A percentile compares a stretch with the other conserved stretches of the same genome.
phyloP scores from a whole-genome alignment of 2,329 filamentous ascomycete species.

The Zymoseptoria passerinii region DNA sequence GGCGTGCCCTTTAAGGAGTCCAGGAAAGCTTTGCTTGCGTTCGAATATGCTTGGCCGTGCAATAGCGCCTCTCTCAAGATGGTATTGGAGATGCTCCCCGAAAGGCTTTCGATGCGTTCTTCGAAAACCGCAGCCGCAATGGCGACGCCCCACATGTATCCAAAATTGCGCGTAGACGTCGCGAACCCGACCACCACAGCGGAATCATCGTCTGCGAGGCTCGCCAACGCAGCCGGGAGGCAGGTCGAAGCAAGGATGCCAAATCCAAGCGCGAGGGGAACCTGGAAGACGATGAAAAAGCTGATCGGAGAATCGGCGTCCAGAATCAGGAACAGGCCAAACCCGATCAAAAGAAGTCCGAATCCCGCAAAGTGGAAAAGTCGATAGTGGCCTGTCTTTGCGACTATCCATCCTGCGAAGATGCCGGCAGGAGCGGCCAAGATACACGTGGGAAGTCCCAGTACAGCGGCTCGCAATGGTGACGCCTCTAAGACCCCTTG shows the following conservation, averaged over 20 bases:
- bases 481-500: constrained; percentile 60
- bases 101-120: constrained; percentile 1
- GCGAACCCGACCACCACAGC: constrained; percentile 3
- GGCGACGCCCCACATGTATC: constrained; percentile 4
- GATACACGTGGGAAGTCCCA: constrained; percentile 10
- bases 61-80: constrained; percentile 4
- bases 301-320: constrained; percentile 12
- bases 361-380: constrained; percentile 42
- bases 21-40: constrained; percentile 4
- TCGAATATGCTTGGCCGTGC: constrained; percentile 5
- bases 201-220: constrained; percentile 4
- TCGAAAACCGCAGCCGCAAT: constrained; percentile 4
- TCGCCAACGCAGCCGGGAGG: constrained; percentile 3
- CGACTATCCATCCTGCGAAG: constrained; percentile 28
- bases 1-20: constrained; percentile 1
- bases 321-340: constrained; percentile 27
- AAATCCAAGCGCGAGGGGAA: constrained; percentile 5
- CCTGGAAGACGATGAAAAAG: constrained; percentile 1
- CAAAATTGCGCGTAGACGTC: constrained; percentile 4
- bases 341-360: constrained; percentile 25
- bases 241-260: constrained; percentile 2
- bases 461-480: constrained; percentile 49
- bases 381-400: constrained; percentile 36
- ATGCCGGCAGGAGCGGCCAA: constrained; percentile 3
- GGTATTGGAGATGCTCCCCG: background rate